Base-by-base conservation (phyloP, 257 asterid genomes). In the Ophiorrhiza pumila region DNA sequence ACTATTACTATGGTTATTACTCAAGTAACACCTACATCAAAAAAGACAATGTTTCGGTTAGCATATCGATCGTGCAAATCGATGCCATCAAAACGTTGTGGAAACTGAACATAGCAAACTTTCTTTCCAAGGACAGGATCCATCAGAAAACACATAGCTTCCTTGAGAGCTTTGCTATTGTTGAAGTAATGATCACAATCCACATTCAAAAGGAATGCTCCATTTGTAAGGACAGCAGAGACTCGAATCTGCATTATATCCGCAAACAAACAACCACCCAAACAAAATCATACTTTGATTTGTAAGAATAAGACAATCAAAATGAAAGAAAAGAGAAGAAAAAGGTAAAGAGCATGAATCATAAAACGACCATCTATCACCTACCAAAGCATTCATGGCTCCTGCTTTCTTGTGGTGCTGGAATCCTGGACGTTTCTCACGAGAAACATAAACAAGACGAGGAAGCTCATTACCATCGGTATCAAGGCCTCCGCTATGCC, bases 361-460 rank as follows among this genome's bases (percentile, higher is more conserved):
- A 69, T 5, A 55, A 31, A 27, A 23, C 18, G 53, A 62, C 47
- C 27, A 29, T 18, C 82, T 89, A 71, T 90, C 88, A 75, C 72
- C 74, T 75, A 91, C 95, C 97, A 91, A 83, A 46, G 98, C 78
- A 87, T 92, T 92, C 98, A 92, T 92, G 60, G 98, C 98, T 79
- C 98, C 98, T 23, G 96, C 96, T 79, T 90, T 92, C 74, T 90
- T 92, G 79, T 92, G 94, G 80, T 92, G 96, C 43, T 92, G 91
- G 59, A 79, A 90, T 75, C 97, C 98, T 9, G 97, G 97, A 78
- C 98, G 84, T 78, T 92, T 92, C 90, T 92, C 98, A 83, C 98
- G 98, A 79, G 98, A 92, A 71, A 92, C 96, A 55, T 92, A 92
- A 71, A 92, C 82, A 66, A 92, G 90, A 62, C 90, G 89, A 75